A percentile compares a stretch with the other conserved stretches of the same genome.
phyloP scores from a whole-genome alignment of 202 grass and related monocot genomes.

The Dendrocalamus latiflorus region DNA sequence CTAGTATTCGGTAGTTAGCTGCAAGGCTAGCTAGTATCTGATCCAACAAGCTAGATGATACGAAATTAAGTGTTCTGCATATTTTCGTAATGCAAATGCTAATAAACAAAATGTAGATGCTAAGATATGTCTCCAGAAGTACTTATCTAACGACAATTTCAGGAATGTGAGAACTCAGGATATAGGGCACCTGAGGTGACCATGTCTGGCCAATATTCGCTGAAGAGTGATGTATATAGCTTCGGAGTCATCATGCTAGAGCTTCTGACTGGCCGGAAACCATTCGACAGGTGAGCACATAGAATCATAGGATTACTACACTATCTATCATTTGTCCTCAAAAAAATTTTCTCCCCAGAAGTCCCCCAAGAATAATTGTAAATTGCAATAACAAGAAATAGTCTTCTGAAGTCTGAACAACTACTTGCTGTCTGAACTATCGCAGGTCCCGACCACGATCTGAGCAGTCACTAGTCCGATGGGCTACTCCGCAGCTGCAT shows the following conservation, averaged over 20 bases:
- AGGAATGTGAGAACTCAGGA: constrained; percentile 60
- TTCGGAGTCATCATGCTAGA: constrained; percentile 96
- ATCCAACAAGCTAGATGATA: background rate
- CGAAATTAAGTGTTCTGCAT: background rate
- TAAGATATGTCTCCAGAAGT: background rate
- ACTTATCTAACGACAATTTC: constrained; percentile 14
- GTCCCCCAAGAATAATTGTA: background rate
- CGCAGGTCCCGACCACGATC: constrained; percentile 44
- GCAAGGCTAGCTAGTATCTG: background rate
- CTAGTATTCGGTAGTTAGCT: background rate
- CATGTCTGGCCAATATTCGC: constrained; percentile 63
- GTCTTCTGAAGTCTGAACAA: background rate
- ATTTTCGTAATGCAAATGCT: background rate
- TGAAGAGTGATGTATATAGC: constrained; percentile 91
- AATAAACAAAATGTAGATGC: background rate
- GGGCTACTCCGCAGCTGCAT: constrained; percentile 81
- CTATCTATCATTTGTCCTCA: background rate
- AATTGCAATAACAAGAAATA: background rate
- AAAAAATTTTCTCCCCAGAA: background rate
- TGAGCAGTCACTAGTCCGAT: constrained; percentile 74
- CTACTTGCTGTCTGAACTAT: background rate
- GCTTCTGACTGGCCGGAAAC: constrained; percentile 75
- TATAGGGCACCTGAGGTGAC: constrained; percentile 72
- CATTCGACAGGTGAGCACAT: constrained; percentile 61
- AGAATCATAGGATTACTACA: background rate